Conservation (phyloP, 805 yeast species). For the Spathaspora girioi region DNA sequence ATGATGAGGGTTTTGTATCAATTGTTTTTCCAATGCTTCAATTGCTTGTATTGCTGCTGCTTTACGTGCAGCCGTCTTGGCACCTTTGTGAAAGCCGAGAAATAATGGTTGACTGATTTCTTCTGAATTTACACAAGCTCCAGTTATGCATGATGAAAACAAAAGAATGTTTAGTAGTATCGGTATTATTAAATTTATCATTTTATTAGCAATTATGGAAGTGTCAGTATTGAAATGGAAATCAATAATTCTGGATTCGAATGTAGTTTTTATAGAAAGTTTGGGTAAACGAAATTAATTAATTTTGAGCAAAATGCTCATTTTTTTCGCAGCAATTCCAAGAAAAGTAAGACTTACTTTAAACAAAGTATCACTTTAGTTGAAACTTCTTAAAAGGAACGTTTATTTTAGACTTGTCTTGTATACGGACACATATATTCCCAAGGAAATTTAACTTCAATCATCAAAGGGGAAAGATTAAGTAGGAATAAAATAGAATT, state of each 20-base stretch:
- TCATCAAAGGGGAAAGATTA: background rate
- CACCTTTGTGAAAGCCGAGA: constrained; percentile 9
- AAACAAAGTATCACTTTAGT: background rate
- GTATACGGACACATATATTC: no score
- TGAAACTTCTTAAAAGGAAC: background rate
- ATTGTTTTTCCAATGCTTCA: constrained; percentile 5
- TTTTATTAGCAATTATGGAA: background rate
- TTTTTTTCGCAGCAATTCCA: background rate
- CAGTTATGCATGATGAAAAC: background rate
- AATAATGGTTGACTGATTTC: constrained; percentile 5
- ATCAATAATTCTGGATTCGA: background rate
- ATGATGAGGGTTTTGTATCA: constrained; percentile 6
- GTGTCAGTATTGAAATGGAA: no score
- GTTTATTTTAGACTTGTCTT: background rate
- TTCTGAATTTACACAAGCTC: constrained; percentile 4
- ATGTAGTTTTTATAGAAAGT: background rate
- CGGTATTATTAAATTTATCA: background rate
- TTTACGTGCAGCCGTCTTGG: constrained; percentile 8
- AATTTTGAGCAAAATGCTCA: background rate
- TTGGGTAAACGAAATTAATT: background rate
- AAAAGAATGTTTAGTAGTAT: background rate
- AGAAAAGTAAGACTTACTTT: background rate
- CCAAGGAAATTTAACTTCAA: background rate
- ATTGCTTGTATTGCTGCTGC: constrained; percentile 7
- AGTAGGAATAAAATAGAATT: background rate